phyloP scores from a whole-genome alignment of 2,329 filamentous ascomycete species.

The Septoria petroselini region DNA sequence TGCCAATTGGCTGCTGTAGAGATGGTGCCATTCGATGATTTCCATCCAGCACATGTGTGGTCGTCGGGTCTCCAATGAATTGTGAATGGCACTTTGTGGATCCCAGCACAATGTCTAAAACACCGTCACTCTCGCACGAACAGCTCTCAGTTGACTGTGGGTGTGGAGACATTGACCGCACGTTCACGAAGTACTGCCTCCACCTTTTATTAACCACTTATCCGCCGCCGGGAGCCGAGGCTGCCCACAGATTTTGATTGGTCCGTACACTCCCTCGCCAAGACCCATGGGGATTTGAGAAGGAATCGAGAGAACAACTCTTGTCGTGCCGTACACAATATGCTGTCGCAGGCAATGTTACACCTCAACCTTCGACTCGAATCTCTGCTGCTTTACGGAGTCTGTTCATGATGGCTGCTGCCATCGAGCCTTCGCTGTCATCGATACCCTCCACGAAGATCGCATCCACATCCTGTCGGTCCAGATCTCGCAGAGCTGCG shows the following conservation, averaged over 20 bases:
- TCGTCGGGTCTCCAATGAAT: neutral
- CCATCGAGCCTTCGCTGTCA: conserved; percentile 66
- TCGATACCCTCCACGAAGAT: conserved; percentile 88
- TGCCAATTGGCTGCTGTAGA: conserved; percentile 13
- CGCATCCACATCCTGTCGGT: conserved; percentile 71
- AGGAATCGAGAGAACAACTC: too few relatives aligned
- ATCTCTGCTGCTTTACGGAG: conserved; percentile 49
- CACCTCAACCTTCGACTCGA: conserved; percentile 26
- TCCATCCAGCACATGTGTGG: neutral
- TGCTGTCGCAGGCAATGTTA: too few relatives aligned
- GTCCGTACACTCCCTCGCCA: too few relatives aligned
- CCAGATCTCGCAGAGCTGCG: conserved; percentile 78
- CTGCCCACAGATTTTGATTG: too few relatives aligned
- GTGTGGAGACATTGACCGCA: too few relatives aligned
- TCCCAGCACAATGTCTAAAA: neutral
- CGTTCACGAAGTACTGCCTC: too few relatives aligned
- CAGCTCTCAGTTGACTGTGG: too few relatives aligned
- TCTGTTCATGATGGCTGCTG: conserved; percentile 62
- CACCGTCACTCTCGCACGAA: too few relatives aligned
- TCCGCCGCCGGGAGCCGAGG: too few relatives aligned
- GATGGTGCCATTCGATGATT: conserved; percentile 14
- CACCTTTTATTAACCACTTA: too few relatives aligned
- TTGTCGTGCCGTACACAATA: too few relatives aligned
- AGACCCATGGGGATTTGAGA: too few relatives aligned
- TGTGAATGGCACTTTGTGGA: neutral